Conservation (phyloP, 257 asterid genomes). For the Lithospermum erythrorhizon region DNA sequence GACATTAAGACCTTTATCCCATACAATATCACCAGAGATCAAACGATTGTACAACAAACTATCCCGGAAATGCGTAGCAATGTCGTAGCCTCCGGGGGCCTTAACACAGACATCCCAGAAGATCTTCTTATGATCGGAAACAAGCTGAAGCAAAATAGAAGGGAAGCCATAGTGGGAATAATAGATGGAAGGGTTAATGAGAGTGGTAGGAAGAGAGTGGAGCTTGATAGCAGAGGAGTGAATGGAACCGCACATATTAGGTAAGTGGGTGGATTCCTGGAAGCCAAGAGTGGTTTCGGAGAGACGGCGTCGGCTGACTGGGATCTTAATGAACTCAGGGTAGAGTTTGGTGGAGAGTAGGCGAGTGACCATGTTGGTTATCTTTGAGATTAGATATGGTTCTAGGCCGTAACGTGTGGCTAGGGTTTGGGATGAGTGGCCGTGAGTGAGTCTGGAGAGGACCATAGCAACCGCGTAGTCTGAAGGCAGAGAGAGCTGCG, state of each 20-base stretch:
- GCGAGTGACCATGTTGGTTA: conserved; percentile 92
- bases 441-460: conserved; percentile 75
- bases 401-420: conserved; percentile 87
- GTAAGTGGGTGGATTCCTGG: conserved; percentile 61
- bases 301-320: conserved; percentile 62
- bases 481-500: conserved; percentile 91
- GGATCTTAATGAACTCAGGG: conserved; percentile 83
- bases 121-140: conserved; percentile 79
- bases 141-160: conserved; percentile 74
- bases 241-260: conserved; percentile 86
- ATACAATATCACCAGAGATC: conserved; percentile 61
- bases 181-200: conserved; percentile 47
- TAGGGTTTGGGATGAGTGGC: conserved; percentile 60
- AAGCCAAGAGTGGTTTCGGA: conserved; percentile 82
- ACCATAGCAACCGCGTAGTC: conserved; percentile 99
- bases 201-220: conserved; percentile 40
- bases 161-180: conserved; percentile 59
- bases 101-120: conserved; percentile 99
- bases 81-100: conserved; percentile 86
- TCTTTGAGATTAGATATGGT: conserved; percentile 88
- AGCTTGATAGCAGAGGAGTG: conserved; percentile 72
- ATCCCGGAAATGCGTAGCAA: conserved; percentile 86
- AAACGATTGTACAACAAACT: conserved; percentile 71
- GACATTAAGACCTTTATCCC: conserved; percentile 74
- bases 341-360: conserved; percentile 88